Evolutionary conservation across 2,329 filamentous ascomycete genomes (phyloP), one percentile per base, ranked within the genome.

Genomic region (Exserohilum turcica): DNA sequence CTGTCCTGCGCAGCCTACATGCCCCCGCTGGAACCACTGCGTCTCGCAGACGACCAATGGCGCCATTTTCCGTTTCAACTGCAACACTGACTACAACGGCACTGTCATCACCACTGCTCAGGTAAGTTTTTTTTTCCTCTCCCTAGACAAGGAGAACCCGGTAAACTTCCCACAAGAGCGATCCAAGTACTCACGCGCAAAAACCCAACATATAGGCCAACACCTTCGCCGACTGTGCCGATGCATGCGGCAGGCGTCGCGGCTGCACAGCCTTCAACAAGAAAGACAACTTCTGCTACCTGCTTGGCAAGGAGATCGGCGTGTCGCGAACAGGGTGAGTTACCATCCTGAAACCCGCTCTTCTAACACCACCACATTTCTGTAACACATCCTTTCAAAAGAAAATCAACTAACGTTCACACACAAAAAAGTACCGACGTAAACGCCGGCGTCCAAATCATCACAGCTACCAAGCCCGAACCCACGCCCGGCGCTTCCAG

Each of bases 221-320:
- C 5, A 10, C 38, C 7, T 56, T 56, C 18, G 35, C 43, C 9
- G 43, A 61, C 15, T 61, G 58, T 29, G 38, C 51, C 12, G 57
- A 56, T n/a, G 35, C 49, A n/a, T 61, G 58, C 44, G 39, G 56
- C 10, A 21, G 40, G 12, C 32, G 15, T 15, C 10, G 40, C 1
- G 16, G 35, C 18, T 61, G 58, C 49, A 35, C 47, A 9, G 56
- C 42, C 8, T 45, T 59, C 32, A 59, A 59, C 35, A 37, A 46
- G 18, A 56, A 56, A 28, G 47, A 38, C 15, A 31, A 43, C 8
- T 56, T 52, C 43, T 61, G 58, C 53, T 59, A 61, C 44, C 50
- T 59, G 18, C 43, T 61, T 19, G 58, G 58, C 29, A 16, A 24
- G 12, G 36, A 32, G 10, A 28, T 54, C 18, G 54, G 50, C 6